phyloP scores from a whole-genome alignment of 495 filamentous ascomycete species.

The Bryoglossum gracile region DNA sequence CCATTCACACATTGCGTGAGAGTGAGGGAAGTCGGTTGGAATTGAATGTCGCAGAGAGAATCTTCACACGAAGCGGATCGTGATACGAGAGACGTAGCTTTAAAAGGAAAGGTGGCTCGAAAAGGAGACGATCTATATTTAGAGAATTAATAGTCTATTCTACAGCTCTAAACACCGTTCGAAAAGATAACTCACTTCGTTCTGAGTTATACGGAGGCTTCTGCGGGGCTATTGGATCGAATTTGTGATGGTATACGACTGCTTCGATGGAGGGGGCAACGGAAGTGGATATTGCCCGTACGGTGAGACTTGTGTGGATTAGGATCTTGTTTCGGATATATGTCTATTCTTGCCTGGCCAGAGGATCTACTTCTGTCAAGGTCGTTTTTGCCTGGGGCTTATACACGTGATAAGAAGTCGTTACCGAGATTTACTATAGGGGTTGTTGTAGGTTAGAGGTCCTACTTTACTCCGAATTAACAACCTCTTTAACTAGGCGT shows the following conservation, averaged over 20 bases:
- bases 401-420: too few relatives aligned
- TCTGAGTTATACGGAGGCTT: conserved; percentile 15
- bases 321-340: neutral
- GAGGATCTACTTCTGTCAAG: too few relatives aligned
- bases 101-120: conserved; percentile 16
- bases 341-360: too few relatives aligned
- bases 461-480: too few relatives aligned
- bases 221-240: conserved; percentile 12
- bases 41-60: conserved; percentile 16
- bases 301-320: neutral
- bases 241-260: conserved; percentile 9
- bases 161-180: conserved; percentile 13
- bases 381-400: too few relatives aligned
- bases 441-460: too few relatives aligned
- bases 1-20: conserved; percentile 16
- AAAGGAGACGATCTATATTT: conserved; percentile 19
- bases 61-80: conserved; percentile 16
- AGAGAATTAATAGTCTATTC: conserved; percentile 19
- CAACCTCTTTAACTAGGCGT: too few relatives aligned
- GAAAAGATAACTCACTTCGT: conserved; percentile 16
- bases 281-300: conserved; percentile 6
- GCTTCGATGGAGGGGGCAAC: conserved; percentile 6
- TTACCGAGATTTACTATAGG: too few relatives aligned
- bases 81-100: conserved; percentile 17
- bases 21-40: conserved; percentile 13